phyloP scores from a whole-genome alignment of 2,329 filamentous ascomycete species.

The Colletotrichum chrysophilum region DNA sequence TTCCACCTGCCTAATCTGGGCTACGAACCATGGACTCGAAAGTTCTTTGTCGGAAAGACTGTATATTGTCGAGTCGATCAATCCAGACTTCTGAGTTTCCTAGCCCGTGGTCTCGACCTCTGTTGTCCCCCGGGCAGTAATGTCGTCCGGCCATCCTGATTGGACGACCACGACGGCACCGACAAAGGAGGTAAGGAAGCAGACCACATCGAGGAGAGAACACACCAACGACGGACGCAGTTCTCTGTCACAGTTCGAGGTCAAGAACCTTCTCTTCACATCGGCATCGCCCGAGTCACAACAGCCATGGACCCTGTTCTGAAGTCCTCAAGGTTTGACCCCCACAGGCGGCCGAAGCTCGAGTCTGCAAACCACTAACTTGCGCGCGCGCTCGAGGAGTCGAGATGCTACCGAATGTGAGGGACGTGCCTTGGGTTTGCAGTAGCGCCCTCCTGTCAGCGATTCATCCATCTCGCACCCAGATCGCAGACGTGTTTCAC shows the following conservation, averaged over 20 bases:
- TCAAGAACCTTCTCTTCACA: neutral
- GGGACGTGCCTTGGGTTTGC: neutral
- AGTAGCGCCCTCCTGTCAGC: constrained; percentile 8
- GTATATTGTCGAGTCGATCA: neutral
- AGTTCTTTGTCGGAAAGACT: neutral
- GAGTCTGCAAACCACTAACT: neutral
- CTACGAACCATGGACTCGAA: neutral
- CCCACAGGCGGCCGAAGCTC: neutral
- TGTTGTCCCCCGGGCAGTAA: neutral
- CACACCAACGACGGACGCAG: neutral
- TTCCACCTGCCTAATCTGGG: neutral
- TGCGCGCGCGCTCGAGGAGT: neutral
- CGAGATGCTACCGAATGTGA: neutral
- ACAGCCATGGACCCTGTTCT: constrained; percentile 4
- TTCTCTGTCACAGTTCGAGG: neutral
- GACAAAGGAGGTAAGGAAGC: neutral
- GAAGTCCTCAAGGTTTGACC: neutral
- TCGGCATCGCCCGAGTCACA: constrained; percentile 14
- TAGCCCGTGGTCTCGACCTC: neutral
- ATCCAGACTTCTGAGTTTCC: neutral
- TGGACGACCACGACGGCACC: neutral
- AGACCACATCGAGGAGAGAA: neutral
- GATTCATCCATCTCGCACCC: constrained; percentile 8
- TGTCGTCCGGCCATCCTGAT: neutral
- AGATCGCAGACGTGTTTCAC: constrained; percentile 10